Evolutionary conservation across 1,139 yeast genomes (phyloP).

Genomic region (Chernovozyma aurita): DNA sequence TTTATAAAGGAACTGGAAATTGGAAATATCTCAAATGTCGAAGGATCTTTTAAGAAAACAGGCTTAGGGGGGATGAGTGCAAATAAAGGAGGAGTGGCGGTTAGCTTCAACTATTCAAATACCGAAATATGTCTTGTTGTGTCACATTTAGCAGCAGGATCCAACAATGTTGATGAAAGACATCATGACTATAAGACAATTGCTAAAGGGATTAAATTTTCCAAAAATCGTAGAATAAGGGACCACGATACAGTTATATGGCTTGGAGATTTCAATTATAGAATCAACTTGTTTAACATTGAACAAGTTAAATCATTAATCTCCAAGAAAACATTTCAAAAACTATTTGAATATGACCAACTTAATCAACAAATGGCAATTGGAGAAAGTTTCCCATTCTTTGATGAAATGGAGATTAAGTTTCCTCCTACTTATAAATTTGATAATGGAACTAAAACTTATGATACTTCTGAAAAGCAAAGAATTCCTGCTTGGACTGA

Average conservation of each 20-base stretch:
- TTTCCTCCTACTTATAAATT: conserved; percentile 92
- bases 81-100: conserved; percentile 91
- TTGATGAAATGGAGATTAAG: conserved; percentile 68
- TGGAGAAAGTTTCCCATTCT: conserved; percentile 63
- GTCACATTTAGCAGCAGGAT: conserved; percentile 91
- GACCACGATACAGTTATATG: conserved; percentile 89
- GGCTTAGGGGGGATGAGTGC: conserved; percentile 96
- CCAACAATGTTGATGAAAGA: conserved; percentile 70
- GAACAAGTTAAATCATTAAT: conserved; percentile 61
- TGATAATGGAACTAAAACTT: conserved; percentile 72
- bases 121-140: conserved; percentile 76
- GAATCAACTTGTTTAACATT: conserved; percentile 61
- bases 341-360: conserved; percentile 72
- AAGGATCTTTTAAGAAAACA: conserved; percentile 80
- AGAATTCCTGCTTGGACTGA: conserved; percentile 98
- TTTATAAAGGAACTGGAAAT: conserved; percentile 55
- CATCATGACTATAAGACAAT: conserved; percentile 77
- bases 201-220: conserved; percentile 50
- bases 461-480: conserved; percentile 87
- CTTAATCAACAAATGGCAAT: conserved; percentile 64
- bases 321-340: conserved; percentile 44
- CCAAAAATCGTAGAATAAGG: conserved; percentile 44
- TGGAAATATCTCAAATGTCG: conserved; percentile 56
- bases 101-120: conserved; percentile 71
- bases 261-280: conserved; percentile 90